These are phyloP conservation scores for Nakazawaea ambrosiae DNA, from an alignment of 805 yeast species.

Conservation along the genomic window DNA sequence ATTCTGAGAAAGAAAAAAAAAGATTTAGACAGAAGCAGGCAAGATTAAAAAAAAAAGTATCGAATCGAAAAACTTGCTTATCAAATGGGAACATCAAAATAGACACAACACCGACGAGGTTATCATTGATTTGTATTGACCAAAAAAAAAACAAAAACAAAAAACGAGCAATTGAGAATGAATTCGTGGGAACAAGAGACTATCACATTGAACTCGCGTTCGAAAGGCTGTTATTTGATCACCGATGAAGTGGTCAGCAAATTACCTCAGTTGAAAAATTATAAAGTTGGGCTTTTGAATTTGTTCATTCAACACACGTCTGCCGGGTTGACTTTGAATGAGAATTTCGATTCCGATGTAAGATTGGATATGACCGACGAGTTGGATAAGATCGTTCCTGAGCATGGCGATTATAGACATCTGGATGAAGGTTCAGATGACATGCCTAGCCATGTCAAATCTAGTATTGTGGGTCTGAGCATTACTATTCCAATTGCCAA, in stretches of 20 bases:
- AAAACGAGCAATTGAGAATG: too few relatives aligned
- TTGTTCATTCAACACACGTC: slow-evolving; percentile 75
- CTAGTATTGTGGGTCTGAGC: slow-evolving; percentile 54
- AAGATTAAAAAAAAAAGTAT: too few relatives aligned
- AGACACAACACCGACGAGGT: too few relatives aligned
- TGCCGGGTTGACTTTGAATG: slow-evolving; percentile 71
- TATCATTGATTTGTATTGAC: too few relatives aligned
- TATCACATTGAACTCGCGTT: slow-evolving; percentile 46
- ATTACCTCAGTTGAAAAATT: slow-evolving; percentile 53
- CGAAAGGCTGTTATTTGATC: slow-evolving; percentile 64
- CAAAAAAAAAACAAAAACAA: too few relatives aligned
- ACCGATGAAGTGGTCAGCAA: slow-evolving; percentile 54
- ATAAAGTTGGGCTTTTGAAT: slow-evolving; percentile 57
- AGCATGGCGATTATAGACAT: slow-evolving; percentile 51
- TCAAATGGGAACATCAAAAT: too few relatives aligned
- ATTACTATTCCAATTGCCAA: slow-evolving; percentile 62
- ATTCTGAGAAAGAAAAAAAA: too few relatives aligned
- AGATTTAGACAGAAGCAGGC: too few relatives aligned
- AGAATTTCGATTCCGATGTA: slow-evolving; percentile 77
- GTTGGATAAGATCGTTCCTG: slow-evolving; percentile 63
- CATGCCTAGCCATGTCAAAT: slow-evolving; percentile 76
- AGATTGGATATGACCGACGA: slow-evolving; percentile 60
- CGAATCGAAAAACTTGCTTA: too few relatives aligned
- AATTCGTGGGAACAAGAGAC: slow-evolving; percentile 50
- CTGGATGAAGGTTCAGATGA: slow-evolving; percentile 79